Conservation (phyloP, 2,329 filamentous ascomycete genomes). For the Calonectria leucothoes region DNA sequence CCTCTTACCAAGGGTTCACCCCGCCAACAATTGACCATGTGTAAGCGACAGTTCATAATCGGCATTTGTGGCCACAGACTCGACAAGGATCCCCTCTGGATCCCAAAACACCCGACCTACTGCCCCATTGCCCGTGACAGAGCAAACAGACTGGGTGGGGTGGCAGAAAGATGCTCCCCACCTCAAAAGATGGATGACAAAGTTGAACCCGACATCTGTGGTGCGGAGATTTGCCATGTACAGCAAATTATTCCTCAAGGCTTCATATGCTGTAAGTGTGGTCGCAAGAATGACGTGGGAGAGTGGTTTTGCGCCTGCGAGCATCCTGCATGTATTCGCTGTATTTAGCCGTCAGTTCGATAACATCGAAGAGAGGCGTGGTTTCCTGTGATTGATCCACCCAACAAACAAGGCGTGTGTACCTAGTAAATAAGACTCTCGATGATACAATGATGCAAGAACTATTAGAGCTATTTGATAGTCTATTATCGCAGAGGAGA, state of each 20-base stretch:
- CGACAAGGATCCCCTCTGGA: not conserved
- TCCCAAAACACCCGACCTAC: not conserved
- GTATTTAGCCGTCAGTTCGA: not conserved
- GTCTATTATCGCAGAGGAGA: not conserved
- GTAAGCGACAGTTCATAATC: too few species aligned
- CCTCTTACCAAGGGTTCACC: too few species aligned
- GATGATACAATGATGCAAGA: too few species aligned
- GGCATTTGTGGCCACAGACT: not conserved
- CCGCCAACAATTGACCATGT: too few species aligned
- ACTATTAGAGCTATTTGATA: not conserved
- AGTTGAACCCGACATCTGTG: not conserved
- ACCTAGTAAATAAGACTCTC: too few species aligned
- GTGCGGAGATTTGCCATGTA: not conserved
- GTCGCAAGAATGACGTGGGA: not conserved
- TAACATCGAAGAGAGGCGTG: too few species aligned
- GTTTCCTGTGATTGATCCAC: too few species aligned
- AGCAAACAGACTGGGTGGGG: fast-evolving
- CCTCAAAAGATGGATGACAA: not conserved
- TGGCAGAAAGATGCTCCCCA: not conserved
- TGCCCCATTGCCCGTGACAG: not conserved
- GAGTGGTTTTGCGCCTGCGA: not conserved
- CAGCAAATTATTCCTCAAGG: not conserved
- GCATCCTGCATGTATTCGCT: not conserved
- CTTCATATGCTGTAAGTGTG: not conserved
- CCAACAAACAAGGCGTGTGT: too few species aligned